Conservation (phyloP, 768 basidiomycete species). For the Boletus insuetus region DNA sequence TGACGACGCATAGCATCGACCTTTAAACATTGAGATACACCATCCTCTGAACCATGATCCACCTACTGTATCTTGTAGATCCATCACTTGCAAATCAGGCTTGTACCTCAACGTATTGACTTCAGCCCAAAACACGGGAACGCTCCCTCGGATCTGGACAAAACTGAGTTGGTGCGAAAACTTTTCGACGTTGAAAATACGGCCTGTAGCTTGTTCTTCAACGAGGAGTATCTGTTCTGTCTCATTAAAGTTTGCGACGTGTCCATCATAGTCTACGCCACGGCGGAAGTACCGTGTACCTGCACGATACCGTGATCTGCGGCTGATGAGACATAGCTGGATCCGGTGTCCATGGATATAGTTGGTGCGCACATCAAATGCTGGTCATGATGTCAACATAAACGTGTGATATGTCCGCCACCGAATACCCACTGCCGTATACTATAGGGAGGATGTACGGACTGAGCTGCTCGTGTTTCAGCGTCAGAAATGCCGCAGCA, state of each 20-base stretch:
- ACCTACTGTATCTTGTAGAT: slow-evolving; percentile 78
- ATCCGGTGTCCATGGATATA: slow-evolving; percentile 76
- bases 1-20: slow-evolving; percentile 69
- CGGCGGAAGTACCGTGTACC: slow-evolving; percentile 97
- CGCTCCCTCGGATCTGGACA: slow-evolving; percentile 91
- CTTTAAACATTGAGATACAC: slow-evolving; percentile 37
- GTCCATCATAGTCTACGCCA: slow-evolving; percentile 84
- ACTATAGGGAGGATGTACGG: slow-evolving; percentile 89
- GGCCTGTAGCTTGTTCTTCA: slow-evolving; percentile 50
- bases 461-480: slow-evolving; percentile 55
- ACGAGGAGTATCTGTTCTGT: slow-evolving; percentile 92
- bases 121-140: slow-evolving; percentile 96
- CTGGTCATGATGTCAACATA: slow-evolving; percentile 39
- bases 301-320: slow-evolving; percentile 90
- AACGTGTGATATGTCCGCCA: background rate
- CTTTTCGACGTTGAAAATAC: slow-evolving; percentile 41
- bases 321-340: slow-evolving; percentile 85
- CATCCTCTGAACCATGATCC: background rate
- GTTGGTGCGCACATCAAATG: slow-evolving; percentile 79
- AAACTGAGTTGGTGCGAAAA: slow-evolving; percentile 71
- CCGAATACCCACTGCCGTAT: slow-evolving; percentile 78
- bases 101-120: slow-evolving; percentile 94
- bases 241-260: slow-evolving; percentile 97
- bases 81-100: slow-evolving; percentile 96
- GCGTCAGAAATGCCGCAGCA: slow-evolving; percentile 6